Evolutionary conservation across 2,329 filamentous ascomycete species (phyloP), one percentile per base, ranked within the genome.

Genomic region (Rutstroemia sp.): DNA sequence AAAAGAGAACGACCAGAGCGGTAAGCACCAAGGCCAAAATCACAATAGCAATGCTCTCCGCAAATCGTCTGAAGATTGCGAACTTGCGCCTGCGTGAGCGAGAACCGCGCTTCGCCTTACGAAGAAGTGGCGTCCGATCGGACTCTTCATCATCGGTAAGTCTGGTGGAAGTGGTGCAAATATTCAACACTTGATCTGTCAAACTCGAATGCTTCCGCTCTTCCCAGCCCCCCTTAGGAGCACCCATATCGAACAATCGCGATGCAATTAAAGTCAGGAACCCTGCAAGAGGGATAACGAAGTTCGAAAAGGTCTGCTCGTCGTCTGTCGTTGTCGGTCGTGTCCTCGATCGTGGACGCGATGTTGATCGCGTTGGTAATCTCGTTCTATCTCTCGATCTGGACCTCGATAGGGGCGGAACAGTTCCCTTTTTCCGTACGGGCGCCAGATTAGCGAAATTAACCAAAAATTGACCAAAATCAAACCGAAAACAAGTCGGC

Each of bases 1-100:
- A 59, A 14, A 69, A 57, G 4, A 62, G n/a, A 47, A 66, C 57
- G n/a, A 69, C 60, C 1, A 65, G 52, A 27, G 60, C 61, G n/a
- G 61, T 57, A 30, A 67, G 51, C 16, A 64, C 30, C 37, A 44
- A 34, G 14, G 57, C 60, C 47, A 65, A 60, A 37, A 61, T 61
- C 48, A 69, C 57, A 27, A 55, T 49, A 23, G 64, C 61, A 8
- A 64, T 63, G 60, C 66, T 64, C 8, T 58, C 57, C 30, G 58
- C 55, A 17, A 64, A 30, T 62, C 61, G 64, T 51, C 34, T 55
- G 45, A 25, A 37, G 27, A 42, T 54, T 4, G 25, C 17, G 42
- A 21, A 21, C 12, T 7, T 12, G 8, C 19, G n/a, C 19, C 21
- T 46, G 21, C 12, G 47, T 10, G 52, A 30, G 7, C 46, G 48